Base-by-base conservation (phyloP, 805 yeast species). In the Yarrowia sp. region DNA sequence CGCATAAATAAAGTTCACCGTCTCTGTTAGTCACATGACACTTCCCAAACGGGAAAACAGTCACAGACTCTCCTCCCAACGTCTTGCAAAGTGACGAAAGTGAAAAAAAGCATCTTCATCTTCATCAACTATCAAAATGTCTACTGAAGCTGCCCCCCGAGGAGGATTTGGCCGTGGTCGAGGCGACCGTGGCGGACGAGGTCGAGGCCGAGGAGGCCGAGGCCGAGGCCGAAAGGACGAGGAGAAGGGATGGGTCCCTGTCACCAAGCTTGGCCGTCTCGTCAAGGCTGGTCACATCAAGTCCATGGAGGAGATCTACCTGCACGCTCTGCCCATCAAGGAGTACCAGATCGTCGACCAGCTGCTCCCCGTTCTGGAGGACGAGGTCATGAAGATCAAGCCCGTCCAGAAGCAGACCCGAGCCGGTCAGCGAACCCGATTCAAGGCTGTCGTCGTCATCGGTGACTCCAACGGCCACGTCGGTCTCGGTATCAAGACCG, bases 361-460 rank as follows among this genome's bases (percentile, higher is more conserved):
- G 77, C 84, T 94, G 80, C 85, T 94, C 76, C 99, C 99, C 79
- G 87, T 82, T 77, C 87, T 94, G 78, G 86, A 88, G 82, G 99
- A 94, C 80, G 97, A 93, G 84, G 97, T 94, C 77, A 94, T 94
- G 99, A 93, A 93, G 90, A 94, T 94, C 85, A 87, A 93, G 85
- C 96, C 99, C 72, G 99, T 94, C 74, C 99, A 94, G 84, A 94
- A 94, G 88, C 99, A 94, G 84, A 94, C 99, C 86, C 87, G 97
- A 84, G 99, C 99, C 76, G 99, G 99, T 91, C 99, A 94, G 87
- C 93, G 99, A 87, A 94, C 98, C 83, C 91, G 99, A 87, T 92
- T 94, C 88, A 96, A 96, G 94, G 99, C 98, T 81, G 96, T 94
- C 77, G 98, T 94, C 78, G 91, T 94, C 77, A 91, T 94, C 79